phyloP scores from a whole-genome alignment of 176 grass and related monocot genomes.

The Rhipidocladum racemiflorum region DNA sequence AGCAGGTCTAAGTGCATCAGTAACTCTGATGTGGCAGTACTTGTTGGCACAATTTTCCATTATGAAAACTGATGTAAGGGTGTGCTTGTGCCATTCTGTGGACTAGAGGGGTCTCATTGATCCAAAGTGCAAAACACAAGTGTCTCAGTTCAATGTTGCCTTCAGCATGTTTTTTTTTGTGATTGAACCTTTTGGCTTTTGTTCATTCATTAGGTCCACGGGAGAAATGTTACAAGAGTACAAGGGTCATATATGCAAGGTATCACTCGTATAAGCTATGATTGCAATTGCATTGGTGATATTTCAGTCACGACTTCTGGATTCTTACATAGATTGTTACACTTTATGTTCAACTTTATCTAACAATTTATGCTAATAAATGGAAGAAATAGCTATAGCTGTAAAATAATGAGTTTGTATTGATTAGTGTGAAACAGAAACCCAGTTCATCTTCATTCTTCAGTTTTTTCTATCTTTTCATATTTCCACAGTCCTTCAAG shows the following conservation, averaged over 20 bases:
- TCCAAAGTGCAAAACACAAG: neutral
- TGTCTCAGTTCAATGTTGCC: neutral
- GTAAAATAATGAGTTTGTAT: neutral
- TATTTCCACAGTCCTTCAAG: slow-evolving; percentile 73
- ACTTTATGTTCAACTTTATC: neutral
- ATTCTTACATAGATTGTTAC: neutral
- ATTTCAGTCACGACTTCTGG: neutral
- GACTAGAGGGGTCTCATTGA: neutral
- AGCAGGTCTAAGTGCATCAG: neutral
- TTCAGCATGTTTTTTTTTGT: neutral
- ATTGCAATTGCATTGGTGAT: slow-evolving; percentile 10
- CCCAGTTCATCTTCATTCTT: neutral
- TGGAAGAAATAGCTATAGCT: neutral
- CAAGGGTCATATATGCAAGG: slow-evolving; percentile 90
- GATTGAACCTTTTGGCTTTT: neutral
- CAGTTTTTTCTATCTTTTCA: neutral
- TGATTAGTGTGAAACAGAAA: neutral
- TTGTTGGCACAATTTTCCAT: neutral
- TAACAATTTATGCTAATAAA: neutral
- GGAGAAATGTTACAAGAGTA: slow-evolving; percentile 93
- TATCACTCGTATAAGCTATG: slow-evolving; percentile 18
- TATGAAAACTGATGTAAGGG: neutral
- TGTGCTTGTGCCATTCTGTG: neutral
- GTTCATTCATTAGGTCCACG: slow-evolving; percentile 51
- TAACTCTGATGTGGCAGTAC: neutral